A percentile compares a stretch with the other conserved stretches of the same genome.
phyloP scores from a whole-genome alignment of 106 monocot species.

The Hemerocallis citrina region DNA sequence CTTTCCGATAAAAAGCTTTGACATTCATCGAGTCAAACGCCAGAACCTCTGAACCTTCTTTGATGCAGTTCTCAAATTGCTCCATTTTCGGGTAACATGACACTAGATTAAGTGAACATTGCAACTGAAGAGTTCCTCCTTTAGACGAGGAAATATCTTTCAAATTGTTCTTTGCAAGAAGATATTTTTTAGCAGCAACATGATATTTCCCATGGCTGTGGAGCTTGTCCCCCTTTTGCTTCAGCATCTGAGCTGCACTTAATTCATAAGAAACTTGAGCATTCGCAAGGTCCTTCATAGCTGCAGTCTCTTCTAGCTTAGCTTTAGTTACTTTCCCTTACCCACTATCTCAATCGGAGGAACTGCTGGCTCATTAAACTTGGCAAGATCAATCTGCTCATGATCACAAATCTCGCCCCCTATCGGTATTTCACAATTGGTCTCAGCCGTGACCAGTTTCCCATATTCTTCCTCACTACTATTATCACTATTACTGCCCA shows the following conservation, averaged over 20 bases:
- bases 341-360: no score
- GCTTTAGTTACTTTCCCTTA: slow-evolving; percentile 75
- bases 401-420: no score
- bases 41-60: slow-evolving; percentile 89
- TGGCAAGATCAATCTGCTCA: no score
- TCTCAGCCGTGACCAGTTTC: no score
- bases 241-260: slow-evolving; percentile 72
- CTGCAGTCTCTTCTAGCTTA: slow-evolving; percentile 73
- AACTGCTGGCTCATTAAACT: no score
- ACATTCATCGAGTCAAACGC: slow-evolving; percentile 64
- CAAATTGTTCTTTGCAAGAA: slow-evolving; percentile 82
- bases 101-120: slow-evolving; percentile 94
- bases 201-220: slow-evolving; percentile 51
- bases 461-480: no score
- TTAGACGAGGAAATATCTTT: slow-evolving; percentile 51
- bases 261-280: slow-evolving; percentile 59
- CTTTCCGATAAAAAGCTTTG: slow-evolving; percentile 97
- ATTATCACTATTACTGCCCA: no score
- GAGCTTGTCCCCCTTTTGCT: slow-evolving; percentile 90
- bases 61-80: slow-evolving; percentile 76
- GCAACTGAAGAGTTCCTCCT: slow-evolving; percentile 57
- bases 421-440: no score
- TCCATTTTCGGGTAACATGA: slow-evolving; percentile 82
- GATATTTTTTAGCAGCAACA: slow-evolving; percentile 81
- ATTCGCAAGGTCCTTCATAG: slow-evolving; percentile 72